Evolutionary conservation across 345 rosid species (phyloP), one percentile per base, ranked within the genome.

Genomic region (Cardamine resedifolia): DNA sequence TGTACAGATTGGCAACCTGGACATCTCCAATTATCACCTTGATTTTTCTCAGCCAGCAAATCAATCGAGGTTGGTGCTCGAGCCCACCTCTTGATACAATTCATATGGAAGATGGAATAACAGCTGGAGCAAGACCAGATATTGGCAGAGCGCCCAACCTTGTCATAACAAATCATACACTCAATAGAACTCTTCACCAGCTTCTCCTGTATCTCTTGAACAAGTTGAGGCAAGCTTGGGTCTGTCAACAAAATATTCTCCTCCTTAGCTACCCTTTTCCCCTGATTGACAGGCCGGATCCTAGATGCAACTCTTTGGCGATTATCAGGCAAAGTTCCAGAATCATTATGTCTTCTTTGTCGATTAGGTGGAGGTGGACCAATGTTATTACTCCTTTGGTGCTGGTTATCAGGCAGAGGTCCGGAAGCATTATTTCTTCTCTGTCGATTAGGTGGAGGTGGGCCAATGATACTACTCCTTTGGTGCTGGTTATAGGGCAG

Each of bases 121-220:
- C 97, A 95, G 82, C 96, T 95, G 0, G 96, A 86, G 77, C 99
- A 91, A 50, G 99, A 90, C 98, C 99, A 95, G 50, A 90, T 72
- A 10, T 93, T 64, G 1, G 92, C 93, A 56, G 92, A 79, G 68
- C 98, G 79, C 36, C 85, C 71, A 73, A 95, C 96, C 92, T 85
- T 89, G 48, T 95, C 99, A 28, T 86, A 95, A 72, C 99, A 91
- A 56, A 95, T 95, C 99, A 95, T 95, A 77, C 99, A 95, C 84
- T 95, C 99, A 15, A 90, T 81, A 3, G 79, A 52, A 49, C 90
- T 84, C 81, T 86, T 91, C 19, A 66, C 72, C 48, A 95, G 87
- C 80, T 91, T 95, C 66, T 91, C 99, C 81, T 86, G 89, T 81
- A 95, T 72, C 80, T 91, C 98, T 72, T 91, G 99, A 75, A 87